Base-by-base conservation (phyloP, 495 filamentous ascomycete species). In the Platismatia glauca region DNA sequence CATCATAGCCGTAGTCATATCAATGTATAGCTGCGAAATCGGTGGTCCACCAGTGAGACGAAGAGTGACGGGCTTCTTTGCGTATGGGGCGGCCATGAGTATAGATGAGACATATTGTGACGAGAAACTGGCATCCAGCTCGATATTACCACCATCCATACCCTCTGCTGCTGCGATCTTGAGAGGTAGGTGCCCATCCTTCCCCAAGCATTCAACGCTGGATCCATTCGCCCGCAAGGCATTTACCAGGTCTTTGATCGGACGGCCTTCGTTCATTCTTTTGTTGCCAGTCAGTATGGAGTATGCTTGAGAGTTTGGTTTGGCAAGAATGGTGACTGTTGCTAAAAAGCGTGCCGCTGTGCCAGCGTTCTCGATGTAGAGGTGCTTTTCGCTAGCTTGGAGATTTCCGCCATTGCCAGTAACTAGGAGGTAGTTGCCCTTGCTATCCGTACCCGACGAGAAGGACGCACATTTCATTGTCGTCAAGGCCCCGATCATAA, bases 1-100 rank as follows among this genome's bases (percentile, higher is more conserved):
- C 94, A 99, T 99, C 92, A 99, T 97, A 24, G 90, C 83, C 18
- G 90, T 92, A 20, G 94, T 99, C 92, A 99, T 97, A 68, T 97
- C 91, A 71, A 97, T 97, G 70, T 99, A 99, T 20, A 87, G 87
- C 72, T 97, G 91, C 2, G 93, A 97, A 64, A 97, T 96, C 4
- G 93, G 92, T 76, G 95, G 96, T 59, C 91, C 94, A 46, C 93
- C 93, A 46, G 96, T 87, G 53, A 99, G 78, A 12, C 85, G 86
- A 64, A 99, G 77, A 9, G 90, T 96, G 34, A 97, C 91, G 4
- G 94, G 89, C 67, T 92, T 84, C 74, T 93, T 95, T 57, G 94
- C 94, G 67, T 96, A 97, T 3, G 94, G 94, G 9, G 95, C 95
- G 65, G 90, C 95, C 92, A 99, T 96, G 34, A 99, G 79, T 56